These are phyloP conservation scores for Platanthera zijinensis DNA, from an alignment of 106 monocot species.

Conservation along the genomic window DNA sequence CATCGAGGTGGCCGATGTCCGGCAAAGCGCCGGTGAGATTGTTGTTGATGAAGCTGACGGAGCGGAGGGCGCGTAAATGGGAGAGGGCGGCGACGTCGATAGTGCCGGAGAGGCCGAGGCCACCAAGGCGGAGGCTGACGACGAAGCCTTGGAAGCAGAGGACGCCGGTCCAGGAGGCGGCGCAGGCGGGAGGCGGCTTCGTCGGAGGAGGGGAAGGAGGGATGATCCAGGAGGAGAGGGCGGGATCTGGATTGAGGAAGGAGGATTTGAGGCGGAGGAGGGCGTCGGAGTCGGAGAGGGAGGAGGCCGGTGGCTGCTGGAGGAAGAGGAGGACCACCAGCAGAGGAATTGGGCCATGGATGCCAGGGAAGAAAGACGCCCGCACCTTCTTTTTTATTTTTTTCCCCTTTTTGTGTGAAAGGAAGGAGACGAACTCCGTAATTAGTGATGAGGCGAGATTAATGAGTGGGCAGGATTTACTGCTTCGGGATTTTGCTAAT, in stretches of 20 bases:
- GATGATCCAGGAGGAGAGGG: constrained; percentile 24
- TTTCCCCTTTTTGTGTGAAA: too few relatives aligned
- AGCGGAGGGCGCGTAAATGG: constrained; percentile 24
- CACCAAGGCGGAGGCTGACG: constrained; percentile 28
- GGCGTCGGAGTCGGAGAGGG: constrained; percentile 21
- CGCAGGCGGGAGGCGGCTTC: neutral
- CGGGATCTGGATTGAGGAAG: constrained; percentile 12
- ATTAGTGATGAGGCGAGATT: too few relatives aligned
- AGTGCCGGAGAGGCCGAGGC: constrained; percentile 26
- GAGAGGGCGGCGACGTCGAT: constrained; percentile 27
- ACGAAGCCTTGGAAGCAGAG: constrained; percentile 31
- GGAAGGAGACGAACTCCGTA: too few relatives aligned
- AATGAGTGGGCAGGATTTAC: too few relatives aligned
- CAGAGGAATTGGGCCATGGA: neutral
- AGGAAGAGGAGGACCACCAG: constrained; percentile 11
- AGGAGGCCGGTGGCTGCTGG: constrained; percentile 16
- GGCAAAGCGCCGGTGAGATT: constrained; percentile 41
- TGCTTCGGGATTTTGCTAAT: too few relatives aligned
- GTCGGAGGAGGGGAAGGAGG: neutral
- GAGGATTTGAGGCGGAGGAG: constrained; percentile 30
- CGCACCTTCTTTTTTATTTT: too few relatives aligned
- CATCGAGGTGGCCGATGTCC: constrained; percentile 18
- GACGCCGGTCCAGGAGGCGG: constrained; percentile 29
- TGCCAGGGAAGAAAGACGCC: neutral
- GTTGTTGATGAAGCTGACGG: constrained; percentile 38